Evolutionary conservation across 768 basidiomycete genomes (phyloP).

Genomic region (Grammothele lineata): DNA sequence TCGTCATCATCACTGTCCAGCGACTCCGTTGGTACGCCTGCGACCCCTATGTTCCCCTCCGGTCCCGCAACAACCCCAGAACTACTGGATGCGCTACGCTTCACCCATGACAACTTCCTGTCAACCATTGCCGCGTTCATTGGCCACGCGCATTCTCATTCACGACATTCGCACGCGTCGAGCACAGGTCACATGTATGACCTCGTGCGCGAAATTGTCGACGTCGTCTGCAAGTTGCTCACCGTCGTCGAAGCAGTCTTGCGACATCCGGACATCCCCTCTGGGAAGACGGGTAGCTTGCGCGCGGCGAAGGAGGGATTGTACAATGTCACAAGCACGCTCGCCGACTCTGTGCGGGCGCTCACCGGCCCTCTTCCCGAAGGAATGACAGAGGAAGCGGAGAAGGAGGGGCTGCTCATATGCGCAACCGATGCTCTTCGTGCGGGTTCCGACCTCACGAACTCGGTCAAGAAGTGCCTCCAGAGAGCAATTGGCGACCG

Average conservation of each 20-base stretch:
- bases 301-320: slow-evolving; percentile 72
- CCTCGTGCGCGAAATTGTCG: slow-evolving; percentile 90
- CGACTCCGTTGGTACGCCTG: slow-evolving; percentile 44
- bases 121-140: slow-evolving; percentile 97
- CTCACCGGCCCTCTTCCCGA: slow-evolving; percentile 52
- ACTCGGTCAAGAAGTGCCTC: slow-evolving; percentile 80
- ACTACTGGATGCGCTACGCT: slow-evolving; percentile 72
- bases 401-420: slow-evolving; percentile 71
- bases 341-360: slow-evolving; percentile 83
- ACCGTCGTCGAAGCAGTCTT: slow-evolving; percentile 89
- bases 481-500: slow-evolving; percentile 57
- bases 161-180: slow-evolving; percentile 84
- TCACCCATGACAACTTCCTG: slow-evolving; percentile 84
- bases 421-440: slow-evolving; percentile 88
- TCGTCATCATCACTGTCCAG: slow-evolving; percentile 65
- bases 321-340: slow-evolving; percentile 78
- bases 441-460: slow-evolving; percentile 84
- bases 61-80: slow-evolving; percentile 68
- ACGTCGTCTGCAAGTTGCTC: slow-evolving; percentile 87
- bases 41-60: slow-evolving; percentile 56
- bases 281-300: slow-evolving; percentile 60
- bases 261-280: slow-evolving; percentile 65
- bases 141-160: slow-evolving; percentile 93
- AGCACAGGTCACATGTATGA: slow-evolving; percentile 94
- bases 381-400: slow-evolving; percentile 69